phyloP scores from a whole-genome alignment of 1,139 yeast genomes.

The Suhomyces guaymorum region DNA sequence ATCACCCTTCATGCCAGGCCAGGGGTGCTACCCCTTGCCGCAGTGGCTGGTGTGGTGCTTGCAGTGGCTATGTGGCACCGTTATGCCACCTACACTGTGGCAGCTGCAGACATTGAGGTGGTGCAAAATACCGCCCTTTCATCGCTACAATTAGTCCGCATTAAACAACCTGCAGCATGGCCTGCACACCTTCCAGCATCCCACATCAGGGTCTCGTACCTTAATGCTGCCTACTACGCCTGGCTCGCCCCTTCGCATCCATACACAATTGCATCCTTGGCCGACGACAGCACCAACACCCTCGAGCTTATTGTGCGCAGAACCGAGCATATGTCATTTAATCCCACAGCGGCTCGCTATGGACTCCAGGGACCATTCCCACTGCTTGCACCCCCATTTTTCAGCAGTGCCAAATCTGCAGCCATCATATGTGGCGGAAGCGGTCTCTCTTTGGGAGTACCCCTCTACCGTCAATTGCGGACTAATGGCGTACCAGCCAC shows the following conservation, averaged over 20 bases:
- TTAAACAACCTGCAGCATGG: slow-evolving; percentile 28
- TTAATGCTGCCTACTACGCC: slow-evolving; percentile 15
- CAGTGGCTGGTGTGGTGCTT: slow-evolving; percentile 23
- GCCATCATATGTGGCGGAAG: slow-evolving; percentile 80
- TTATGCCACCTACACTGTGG: slow-evolving; percentile 12
- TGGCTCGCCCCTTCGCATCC: slow-evolving; percentile 45
- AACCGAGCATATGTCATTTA: slow-evolving; percentile 16
- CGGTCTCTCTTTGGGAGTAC: slow-evolving; percentile 77
- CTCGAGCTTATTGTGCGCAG: slow-evolving; percentile 28
- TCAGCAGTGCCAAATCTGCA: slow-evolving; percentile 50
- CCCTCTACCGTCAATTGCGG: slow-evolving; percentile 47
- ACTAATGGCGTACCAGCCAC: slow-evolving; percentile 5
- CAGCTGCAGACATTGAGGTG: slow-evolving; percentile 13
- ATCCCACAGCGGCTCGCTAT: slow-evolving; percentile 15
- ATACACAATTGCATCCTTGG: slow-evolving; percentile 28
- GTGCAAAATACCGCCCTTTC: slow-evolving; percentile 18
- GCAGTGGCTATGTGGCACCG: slow-evolving; percentile 28
- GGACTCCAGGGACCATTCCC: slow-evolving; percentile 33
- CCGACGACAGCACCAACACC: slow-evolving; percentile 17
- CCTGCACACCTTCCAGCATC: slow-evolving; percentile 35
- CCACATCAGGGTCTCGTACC: slow-evolving; percentile 34
- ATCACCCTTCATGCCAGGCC: slow-evolving; percentile 47
- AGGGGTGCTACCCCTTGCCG: slow-evolving; percentile 34
- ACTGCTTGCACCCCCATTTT: slow-evolving; percentile 28
- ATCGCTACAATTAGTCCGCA: slow-evolving; percentile 25